Conservation (phyloP, 2,329 filamentous ascomycete species). For the Aureobasidium mangrovei region DNA sequence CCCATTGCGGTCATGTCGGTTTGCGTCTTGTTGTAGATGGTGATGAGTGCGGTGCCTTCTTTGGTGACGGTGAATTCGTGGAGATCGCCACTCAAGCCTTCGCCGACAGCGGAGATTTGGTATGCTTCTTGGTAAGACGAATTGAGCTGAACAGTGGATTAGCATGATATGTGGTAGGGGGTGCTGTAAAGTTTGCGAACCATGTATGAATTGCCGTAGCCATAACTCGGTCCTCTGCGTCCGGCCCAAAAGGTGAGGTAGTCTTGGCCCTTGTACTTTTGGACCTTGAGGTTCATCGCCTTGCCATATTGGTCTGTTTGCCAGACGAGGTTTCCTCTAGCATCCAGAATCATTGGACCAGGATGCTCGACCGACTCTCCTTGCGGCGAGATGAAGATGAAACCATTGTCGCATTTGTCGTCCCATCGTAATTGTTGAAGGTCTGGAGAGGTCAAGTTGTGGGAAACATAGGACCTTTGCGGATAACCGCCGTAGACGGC, state of each 20-base stretch:
- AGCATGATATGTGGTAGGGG: conserved; percentile 17
- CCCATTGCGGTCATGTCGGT: conserved; percentile 21
- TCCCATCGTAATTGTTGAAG: conserved; percentile 24
- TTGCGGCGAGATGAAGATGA: conserved; percentile 24
- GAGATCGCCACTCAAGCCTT: conserved; percentile 30
- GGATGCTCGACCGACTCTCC: conserved; percentile 23
- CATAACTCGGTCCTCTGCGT: conserved; percentile 22
- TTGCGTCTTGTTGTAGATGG: conserved; percentile 33
- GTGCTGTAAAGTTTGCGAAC: conserved; percentile 20
- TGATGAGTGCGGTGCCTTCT: conserved; percentile 35
- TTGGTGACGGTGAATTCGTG: conserved; percentile 35
- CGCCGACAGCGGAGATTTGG: conserved; percentile 24
- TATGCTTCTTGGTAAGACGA: conserved; percentile 27
- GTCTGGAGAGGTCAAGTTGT: conserved; percentile 22
- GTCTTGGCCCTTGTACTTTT: conserved; percentile 28
- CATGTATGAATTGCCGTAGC: conserved; percentile 16
- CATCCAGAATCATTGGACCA: conserved; percentile 30
- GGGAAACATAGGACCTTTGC: conserved; percentile 22
- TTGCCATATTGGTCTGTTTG: conserved; percentile 24
- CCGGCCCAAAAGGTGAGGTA: conserved; percentile 34
- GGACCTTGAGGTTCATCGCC: conserved; percentile 27
- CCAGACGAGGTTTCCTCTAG: conserved; percentile 28
- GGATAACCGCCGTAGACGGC: conserved; percentile 26
- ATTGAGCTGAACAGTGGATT: conserved; percentile 17
- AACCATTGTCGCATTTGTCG: conserved; percentile 23